Evolutionary conservation across 2,329 filamentous ascomycete genomes (phyloP).

Genomic region (Capronia coronata): DNA sequence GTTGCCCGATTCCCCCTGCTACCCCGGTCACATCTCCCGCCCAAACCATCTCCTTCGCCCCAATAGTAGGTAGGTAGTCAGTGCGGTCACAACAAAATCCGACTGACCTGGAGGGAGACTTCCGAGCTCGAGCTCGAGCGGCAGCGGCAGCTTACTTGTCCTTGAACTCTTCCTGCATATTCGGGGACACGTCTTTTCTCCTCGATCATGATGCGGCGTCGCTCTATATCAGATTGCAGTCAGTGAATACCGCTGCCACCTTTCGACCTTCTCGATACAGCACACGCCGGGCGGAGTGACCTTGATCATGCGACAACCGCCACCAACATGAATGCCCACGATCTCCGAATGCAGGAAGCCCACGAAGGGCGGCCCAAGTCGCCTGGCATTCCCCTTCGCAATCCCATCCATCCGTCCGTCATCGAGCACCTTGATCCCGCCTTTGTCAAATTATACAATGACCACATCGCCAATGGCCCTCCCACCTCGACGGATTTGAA

Average conservation of each 20-base stretch:
- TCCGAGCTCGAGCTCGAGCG: too few relatives aligned
- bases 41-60: slow-evolving; percentile 10
- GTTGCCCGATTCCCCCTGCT: not conserved
- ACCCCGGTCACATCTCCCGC: not conserved
- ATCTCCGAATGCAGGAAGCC: slow-evolving; percentile 16
- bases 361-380: slow-evolving; percentile 3
- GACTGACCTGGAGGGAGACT: too few relatives aligned
- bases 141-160: not conserved
- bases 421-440: slow-evolving; percentile 25
- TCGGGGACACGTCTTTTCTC: not conserved
- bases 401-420: slow-evolving; percentile 25
- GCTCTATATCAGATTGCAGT: not conserved
- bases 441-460: slow-evolving; percentile 28
- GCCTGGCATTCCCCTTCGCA: slow-evolving; percentile 11
- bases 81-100: slow-evolving; percentile 1
- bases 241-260: not conserved
- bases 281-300: not conserved
- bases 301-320: slow-evolving; percentile 6
- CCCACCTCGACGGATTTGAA: slow-evolving; percentile 22
- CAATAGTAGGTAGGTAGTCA: too few relatives aligned
- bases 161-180: not conserved
- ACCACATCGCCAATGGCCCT: slow-evolving; percentile 25
- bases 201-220: not conserved
- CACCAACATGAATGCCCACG: slow-evolving; percentile 15
- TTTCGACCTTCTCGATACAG: not conserved